Base-by-base conservation (phyloP, 2,329 filamentous ascomycete genomes). In the Diaporthe destruens region DNA sequence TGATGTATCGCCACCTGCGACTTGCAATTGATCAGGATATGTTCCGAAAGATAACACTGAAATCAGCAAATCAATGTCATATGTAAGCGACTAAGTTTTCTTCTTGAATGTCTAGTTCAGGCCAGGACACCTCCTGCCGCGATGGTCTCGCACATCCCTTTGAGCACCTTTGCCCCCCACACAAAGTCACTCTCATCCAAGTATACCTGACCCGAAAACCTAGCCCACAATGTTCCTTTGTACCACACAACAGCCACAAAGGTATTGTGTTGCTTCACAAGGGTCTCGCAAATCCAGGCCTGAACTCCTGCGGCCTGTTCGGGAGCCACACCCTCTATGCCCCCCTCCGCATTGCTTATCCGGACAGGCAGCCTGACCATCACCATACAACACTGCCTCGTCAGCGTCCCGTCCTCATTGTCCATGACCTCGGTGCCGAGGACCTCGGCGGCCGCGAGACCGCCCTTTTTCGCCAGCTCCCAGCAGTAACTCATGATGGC, bases 191-290 rank as follows among this genome's bases (percentile, higher is more conserved):
- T 85, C 75, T 91, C 80, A 32, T 94, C 94, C 23, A 98, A 82
- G 80, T 96, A 98, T 0, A 96, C 87, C 85, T 98, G 94, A 14
- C 89, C 94, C 79, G 92, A 94, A 57, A 97, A 78, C 59, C 96
- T 85, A 0, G 87, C 85, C 93, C 93, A 98, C 80, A 91, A 88
- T 67, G 85, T 85, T 0, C 87, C 87, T 0, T 82, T 86, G 75
- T 95, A 90, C 14, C 86, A 81, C 71, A 90, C 89, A 2, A 93
- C 79, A 0, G 91, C 86, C 67, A 96, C 82, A 77, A 94, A 96
- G 0, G 94, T 96, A 68, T 91, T 86, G 79, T 90, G 88, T 20
- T 91, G 87, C 0, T 82, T 77, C 14, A 89, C 81, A 74, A 93
- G 78, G 3, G 78, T 85, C 54, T 81, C 79, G 67, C 86, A 78